Conservation (phyloP, 345 rosid species). For the Fremontodendron californicum region DNA sequence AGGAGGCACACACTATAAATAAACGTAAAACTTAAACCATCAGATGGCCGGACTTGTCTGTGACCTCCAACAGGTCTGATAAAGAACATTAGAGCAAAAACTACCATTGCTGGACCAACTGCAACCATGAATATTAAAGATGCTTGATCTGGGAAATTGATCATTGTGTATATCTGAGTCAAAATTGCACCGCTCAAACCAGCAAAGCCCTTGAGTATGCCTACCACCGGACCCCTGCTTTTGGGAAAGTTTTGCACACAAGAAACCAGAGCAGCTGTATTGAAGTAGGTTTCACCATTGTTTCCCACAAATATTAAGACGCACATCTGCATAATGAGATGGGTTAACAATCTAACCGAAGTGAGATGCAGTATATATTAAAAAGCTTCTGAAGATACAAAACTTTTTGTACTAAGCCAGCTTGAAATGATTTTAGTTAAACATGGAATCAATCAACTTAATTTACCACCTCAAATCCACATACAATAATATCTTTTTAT, state of each 20-base stretch:
- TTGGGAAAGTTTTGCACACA: conserved; percentile 96
- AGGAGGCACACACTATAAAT: conserved; percentile 77
- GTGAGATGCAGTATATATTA: background rate
- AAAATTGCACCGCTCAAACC: conserved; percentile 95
- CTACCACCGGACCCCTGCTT: conserved; percentile 96
- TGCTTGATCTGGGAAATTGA: conserved; percentile 74
- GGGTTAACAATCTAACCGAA: conserved; percentile 14
- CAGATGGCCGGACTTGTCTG: conserved; percentile 69
- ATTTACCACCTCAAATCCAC: background rate
- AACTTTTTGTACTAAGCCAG: background rate
- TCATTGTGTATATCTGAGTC: conserved; percentile 75
- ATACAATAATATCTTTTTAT: background rate
- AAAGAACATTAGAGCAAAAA: conserved; percentile 67
- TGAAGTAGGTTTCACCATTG: conserved; percentile 98
- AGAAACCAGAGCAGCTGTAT: conserved; percentile 86
- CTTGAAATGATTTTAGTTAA: background rate
- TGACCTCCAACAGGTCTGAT: conserved; percentile 96
- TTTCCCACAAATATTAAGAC: conserved; percentile 82
- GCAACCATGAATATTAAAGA: conserved; percentile 95
- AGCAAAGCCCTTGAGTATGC: conserved; percentile 95
- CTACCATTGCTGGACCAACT: conserved; percentile 83
- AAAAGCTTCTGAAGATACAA: background rate
- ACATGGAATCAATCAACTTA: background rate
- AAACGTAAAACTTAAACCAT: conserved; percentile 57
- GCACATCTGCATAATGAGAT: conserved; percentile 64